Evolutionary conservation across 192 early-diverging fungal species (phyloP), one percentile per base, ranked within the genome.

Genomic region (Rhizophlyctis rosea): DNA sequence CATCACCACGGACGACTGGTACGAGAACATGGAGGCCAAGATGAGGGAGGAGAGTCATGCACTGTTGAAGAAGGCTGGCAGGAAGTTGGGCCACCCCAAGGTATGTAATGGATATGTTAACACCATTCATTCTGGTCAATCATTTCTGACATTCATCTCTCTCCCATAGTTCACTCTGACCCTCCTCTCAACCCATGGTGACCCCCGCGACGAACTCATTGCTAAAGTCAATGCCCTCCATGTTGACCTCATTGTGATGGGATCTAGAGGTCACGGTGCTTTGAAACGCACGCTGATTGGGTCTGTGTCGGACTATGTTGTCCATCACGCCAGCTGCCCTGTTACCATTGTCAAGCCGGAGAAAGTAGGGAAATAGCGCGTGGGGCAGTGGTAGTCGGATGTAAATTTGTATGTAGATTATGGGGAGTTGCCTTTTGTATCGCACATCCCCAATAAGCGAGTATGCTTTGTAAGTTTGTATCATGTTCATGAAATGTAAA

Each of bases 301-400:
- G 30, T 66, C 67, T 4, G 71, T 76, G 36, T 76, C 74, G 31
- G 68, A 74, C 30, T 70, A 78, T 60, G 34, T 69, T 4, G 60
- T 74, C 18, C 71, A 78, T 50, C 69, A 78, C 61, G 32, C 54
- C 27, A 28, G 36, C 14, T 61, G 24, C 31, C 62, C 71, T n/a
- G 67, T 76, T n/a, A n/a, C n/a, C n/a, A n/a, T n/a, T n/a, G n/a
- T n/a, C n/a, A n/a, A n/a, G n/a, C n/a, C n/a, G n/a, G n/a, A n/a
- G n/a, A n/a, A n/a, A n/a, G n/a, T n/a, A n/a, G n/a, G n/a, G n/a
- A n/a, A n/a, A n/a, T n/a, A n/a, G n/a, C n/a, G n/a, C n/a, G n/a
- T n/a, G n/a, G n/a, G n/a, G n/a, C n/a, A n/a, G n/a, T n/a, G n/a
- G n/a, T n/a, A n/a, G n/a, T n/a, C n/a, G n/a, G n/a, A n/a, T n/a